A percentile compares a stretch with the other conserved stretches of the same genome.
Evolutionary conservation across 169 alveolate species (phyloP).

Genomic region (Plasmodium fragile): DNA sequence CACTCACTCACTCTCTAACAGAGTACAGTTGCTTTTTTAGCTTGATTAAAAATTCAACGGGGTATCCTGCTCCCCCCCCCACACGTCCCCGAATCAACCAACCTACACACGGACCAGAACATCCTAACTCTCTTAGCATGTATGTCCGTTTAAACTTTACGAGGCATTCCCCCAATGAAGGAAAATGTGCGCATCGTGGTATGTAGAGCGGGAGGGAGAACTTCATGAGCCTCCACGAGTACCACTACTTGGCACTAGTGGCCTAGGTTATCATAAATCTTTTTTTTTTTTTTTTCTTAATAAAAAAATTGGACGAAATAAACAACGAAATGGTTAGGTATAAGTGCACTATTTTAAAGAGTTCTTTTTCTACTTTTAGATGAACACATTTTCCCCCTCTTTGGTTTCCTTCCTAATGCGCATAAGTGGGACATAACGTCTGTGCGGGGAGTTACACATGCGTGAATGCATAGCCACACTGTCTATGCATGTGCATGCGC

Average conservation of each 20-base stretch:
- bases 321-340: neutral
- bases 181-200: neutral
- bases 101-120: neutral
- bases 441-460: neutral
- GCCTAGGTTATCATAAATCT: neutral
- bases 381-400: neutral
- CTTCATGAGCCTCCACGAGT: neutral
- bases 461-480: neutral
- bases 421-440: neutral
- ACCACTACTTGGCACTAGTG: neutral
- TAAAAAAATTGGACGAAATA: neutral
- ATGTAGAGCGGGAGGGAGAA: neutral
- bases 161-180: neutral
- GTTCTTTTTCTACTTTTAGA: neutral
- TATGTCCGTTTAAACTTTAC: neutral
- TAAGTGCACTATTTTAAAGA: neutral
- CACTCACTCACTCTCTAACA: neutral
- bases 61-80: neutral
- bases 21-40: neutral
- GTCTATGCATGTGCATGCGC: neutral
- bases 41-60: neutral
- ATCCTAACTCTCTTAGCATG: neutral
- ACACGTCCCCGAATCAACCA: neutral
- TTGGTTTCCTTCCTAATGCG: neutral
- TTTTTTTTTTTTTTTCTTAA: neutral